phyloP scores from a whole-genome alignment of 2,329 filamentous ascomycete species.

The Tolypocladium nubicola region DNA sequence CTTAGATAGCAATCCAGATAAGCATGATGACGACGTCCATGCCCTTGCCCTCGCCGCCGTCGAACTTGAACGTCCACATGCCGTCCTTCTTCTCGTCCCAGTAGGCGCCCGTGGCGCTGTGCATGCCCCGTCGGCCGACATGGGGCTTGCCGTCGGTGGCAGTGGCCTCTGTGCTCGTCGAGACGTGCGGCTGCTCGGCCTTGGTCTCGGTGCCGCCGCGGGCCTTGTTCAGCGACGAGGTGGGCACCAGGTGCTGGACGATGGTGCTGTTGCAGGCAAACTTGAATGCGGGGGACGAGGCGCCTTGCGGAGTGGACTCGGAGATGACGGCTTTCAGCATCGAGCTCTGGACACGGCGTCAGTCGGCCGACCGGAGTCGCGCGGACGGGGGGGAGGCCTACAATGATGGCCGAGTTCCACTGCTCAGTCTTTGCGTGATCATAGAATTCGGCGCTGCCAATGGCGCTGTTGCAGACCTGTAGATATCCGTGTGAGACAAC shows the following conservation, averaged over 20 bases:
- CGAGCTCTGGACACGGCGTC: constrained; percentile 45
- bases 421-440: constrained; percentile 74
- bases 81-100: constrained; percentile 88
- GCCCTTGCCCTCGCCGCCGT: constrained; percentile 55
- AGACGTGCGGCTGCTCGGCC: constrained; percentile 40
- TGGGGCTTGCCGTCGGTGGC: constrained; percentile 57
- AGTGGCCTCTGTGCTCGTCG: constrained; percentile 41
- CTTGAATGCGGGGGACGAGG: constrained; percentile 62
- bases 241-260: constrained; percentile 79
- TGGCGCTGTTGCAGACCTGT: constrained; percentile 73
- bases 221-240: constrained; percentile 51
- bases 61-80: constrained; percentile 84
- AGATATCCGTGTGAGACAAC: neutral
- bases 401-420: constrained; percentile 93
- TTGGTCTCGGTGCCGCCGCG: constrained; percentile 37
- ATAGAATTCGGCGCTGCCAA: constrained; percentile 68
- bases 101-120: constrained; percentile 74
- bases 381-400: constrained; percentile 32
- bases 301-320: constrained; percentile 52
- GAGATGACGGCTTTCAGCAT: constrained; percentile 71
- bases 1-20: constrained; percentile 66
- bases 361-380: constrained; percentile 2
- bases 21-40: constrained; percentile 62
- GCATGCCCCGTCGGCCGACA: constrained; percentile 81
- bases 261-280: constrained; percentile 98